Evolutionary conservation across 257 asterid species (phyloP).

Genomic region (Petunia axillaris): DNA sequence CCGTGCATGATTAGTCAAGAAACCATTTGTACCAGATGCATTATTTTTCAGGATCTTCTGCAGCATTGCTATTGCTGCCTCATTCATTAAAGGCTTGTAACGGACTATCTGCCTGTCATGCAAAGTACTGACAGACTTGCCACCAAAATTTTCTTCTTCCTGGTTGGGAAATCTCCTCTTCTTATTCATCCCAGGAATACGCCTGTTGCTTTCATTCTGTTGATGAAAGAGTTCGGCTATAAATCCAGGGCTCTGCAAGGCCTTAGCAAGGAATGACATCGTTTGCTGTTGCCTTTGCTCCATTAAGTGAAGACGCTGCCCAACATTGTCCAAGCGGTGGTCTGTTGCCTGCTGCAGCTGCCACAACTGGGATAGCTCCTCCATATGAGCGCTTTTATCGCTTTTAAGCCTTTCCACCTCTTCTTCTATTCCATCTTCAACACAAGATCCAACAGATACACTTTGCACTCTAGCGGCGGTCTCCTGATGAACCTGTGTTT

Average conservation of each 20-base stretch:
- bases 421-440: conserved; percentile 74
- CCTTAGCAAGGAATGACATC: conserved; percentile 86
- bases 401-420: conserved; percentile 75
- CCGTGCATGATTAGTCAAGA: conserved; percentile 48
- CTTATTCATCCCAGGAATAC: conserved; percentile 61
- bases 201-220: conserved; percentile 55
- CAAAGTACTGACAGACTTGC: conserved; percentile 41
- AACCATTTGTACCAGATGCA: conserved; percentile 50
- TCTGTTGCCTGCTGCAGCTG: conserved; percentile 81
- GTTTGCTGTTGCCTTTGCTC: conserved; percentile 79
- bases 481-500: conserved; percentile 48
- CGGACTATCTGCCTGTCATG: conserved; percentile 65
- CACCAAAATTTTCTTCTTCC: conserved; percentile 52
- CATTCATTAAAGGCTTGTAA: conserved; percentile 74
- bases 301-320: conserved; percentile 77
- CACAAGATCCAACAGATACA: conserved; percentile 54
- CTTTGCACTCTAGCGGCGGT: conserved; percentile 41
- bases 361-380: conserved; percentile 75
- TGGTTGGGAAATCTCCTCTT: conserved; percentile 75
- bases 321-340: conserved; percentile 64
- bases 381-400: conserved; percentile 74
- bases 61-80: conserved; percentile 75
- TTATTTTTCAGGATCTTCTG: conserved; percentile 61
- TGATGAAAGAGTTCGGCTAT: conserved; percentile 70
- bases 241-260: conserved; percentile 77